phyloP scores from a whole-genome alignment of 1,139 yeast species.

The Nadsonia starkeyi-henricii region DNA sequence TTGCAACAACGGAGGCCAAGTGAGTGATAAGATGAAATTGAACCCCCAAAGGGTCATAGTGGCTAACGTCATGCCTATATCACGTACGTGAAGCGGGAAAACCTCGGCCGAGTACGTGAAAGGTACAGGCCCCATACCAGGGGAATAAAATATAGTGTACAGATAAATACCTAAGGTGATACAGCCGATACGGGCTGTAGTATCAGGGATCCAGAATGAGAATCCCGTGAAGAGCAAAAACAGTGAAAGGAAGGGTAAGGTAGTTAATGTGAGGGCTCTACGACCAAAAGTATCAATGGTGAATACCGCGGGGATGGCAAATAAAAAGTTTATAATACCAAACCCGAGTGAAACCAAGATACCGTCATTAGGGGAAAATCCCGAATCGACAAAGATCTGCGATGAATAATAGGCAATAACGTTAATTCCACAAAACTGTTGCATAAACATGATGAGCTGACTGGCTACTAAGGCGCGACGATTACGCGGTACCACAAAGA shows the following conservation, averaged over 20 bases:
- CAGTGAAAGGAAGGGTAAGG: conserved; percentile 63
- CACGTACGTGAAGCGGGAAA: conserved; percentile 74
- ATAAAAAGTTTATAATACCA: conserved; percentile 66
- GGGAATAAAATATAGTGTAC: conserved; percentile 61
- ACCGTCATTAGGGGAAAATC: conserved; percentile 47
- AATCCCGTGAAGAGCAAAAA: conserved; percentile 62
- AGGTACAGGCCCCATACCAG: conserved; percentile 86
- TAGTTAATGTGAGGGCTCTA: conserved; percentile 49
- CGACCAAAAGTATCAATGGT: conserved; percentile 75
- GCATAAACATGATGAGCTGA: conserved; percentile 77
- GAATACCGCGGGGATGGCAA: conserved; percentile 74
- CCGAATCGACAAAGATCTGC: conserved; percentile 55
- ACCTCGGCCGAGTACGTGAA: conserved; percentile 83
- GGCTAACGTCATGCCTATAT: conserved; percentile 74
- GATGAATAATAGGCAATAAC: conserved; percentile 61
- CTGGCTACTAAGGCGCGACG: conserved; percentile 74
- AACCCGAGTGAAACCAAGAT: conserved; percentile 76
- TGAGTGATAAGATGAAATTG: conserved; percentile 64
- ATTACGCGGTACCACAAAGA: conserved; percentile 56
- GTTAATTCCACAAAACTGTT: conserved; percentile 85
- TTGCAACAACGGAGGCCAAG: conserved; percentile 63
- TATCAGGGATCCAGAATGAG: conserved; percentile 53
- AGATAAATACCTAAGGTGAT: conserved; percentile 62
- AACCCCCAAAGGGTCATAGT: conserved; percentile 81
- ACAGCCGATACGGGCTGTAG: conserved; percentile 45